Base-by-base conservation (phyloP, 1,284 basidiomycete species). In the Ustanciosporium gigantosporum region DNA sequence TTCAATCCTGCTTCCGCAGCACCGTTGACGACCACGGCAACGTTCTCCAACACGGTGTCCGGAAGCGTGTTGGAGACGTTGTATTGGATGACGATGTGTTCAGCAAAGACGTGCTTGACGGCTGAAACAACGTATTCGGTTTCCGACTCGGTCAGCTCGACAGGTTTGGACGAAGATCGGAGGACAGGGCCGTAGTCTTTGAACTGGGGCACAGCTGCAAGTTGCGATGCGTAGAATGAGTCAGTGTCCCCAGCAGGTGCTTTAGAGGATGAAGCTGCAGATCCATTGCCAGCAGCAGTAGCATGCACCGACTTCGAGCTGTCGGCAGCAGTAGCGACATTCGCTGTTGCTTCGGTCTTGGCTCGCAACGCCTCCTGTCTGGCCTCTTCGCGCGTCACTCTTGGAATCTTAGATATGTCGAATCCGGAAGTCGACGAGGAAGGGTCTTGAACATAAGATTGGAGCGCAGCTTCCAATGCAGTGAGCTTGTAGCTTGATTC, bases 1-100 rank as follows among this genome's bases (percentile, higher is more conserved):
- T 84, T 86, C 65, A 98, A 80, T 2, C 86, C 88, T 14, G 83
- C 81, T 27, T 81, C 80, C 21, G 91, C 90, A 61, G 87, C 84
- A 87, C 97, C 94, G 68, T 91, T 84, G 11, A 98, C 90, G n/a
- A 91, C 89, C 17, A 77, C 72, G 11, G 65, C 70, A 16, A 95
- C 91, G 69, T 93, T 87, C 78, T 98, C 95, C 53, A 99, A 82
- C 5, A 98, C 88, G 3, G 91, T 93, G 78, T 99, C 95, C n/a
- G 91, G 87, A 45, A 99, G 84, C n/a, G 95, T 98, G 79, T 98
- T 98, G 50, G 91, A 90, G 41, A 98, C 86, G 81, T 97, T 96
- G 85, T 91, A 97, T 88, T 98, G 69, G 36, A 68, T 46, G 31
- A 99, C 94, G 57, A 98, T 79, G 78, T 98, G 90, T 58, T 92